A percentile compares a stretch with the other conserved stretches of the same genome.
Evolutionary conservation across 2,329 filamentous ascomycete species (phyloP).

Genomic region (Xylaria sp.): DNA sequence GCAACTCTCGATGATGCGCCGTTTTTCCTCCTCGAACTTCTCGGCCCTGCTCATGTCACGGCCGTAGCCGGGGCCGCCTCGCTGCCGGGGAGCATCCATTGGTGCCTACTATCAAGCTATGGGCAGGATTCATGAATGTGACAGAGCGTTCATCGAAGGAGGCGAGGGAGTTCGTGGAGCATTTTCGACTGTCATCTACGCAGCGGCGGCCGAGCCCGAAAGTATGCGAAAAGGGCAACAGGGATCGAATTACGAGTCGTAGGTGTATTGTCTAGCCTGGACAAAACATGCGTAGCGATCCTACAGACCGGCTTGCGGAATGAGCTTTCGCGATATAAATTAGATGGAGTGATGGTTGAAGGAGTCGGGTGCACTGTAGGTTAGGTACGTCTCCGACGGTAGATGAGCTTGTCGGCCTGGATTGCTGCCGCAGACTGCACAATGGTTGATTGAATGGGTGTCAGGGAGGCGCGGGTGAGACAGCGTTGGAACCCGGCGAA

Average conservation of each 20-base stretch:
- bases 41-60: conserved; percentile 69
- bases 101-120: conserved; percentile 34
- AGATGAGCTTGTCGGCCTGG: not conserved
- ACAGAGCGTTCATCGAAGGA: conserved; percentile 34
- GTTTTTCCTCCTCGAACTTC: conserved; percentile 96
- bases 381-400: not conserved
- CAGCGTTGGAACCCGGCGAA: conserved; percentile 9
- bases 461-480: conserved; percentile 19
- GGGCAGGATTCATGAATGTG: conserved; percentile 46
- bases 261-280: not conserved
- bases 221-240: conserved; percentile 1
- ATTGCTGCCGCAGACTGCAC: not conserved
- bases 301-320: not conserved
- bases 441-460: not conserved
- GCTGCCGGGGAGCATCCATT: conserved; percentile 46
- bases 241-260: not conserved
- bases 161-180: conserved; percentile 43
- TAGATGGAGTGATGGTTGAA: conserved; percentile 5
- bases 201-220: conserved; percentile 6
- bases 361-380: not conserved
- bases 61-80: conserved; percentile 49
- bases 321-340: conserved; percentile 3
- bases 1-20: conserved; percentile 92
- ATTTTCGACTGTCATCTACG: conserved; percentile 39
- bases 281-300: not conserved